Evolutionary conservation across 2,329 filamentous ascomycete species (phyloP).

Genomic region (Chaetomiaceae sp.): DNA sequence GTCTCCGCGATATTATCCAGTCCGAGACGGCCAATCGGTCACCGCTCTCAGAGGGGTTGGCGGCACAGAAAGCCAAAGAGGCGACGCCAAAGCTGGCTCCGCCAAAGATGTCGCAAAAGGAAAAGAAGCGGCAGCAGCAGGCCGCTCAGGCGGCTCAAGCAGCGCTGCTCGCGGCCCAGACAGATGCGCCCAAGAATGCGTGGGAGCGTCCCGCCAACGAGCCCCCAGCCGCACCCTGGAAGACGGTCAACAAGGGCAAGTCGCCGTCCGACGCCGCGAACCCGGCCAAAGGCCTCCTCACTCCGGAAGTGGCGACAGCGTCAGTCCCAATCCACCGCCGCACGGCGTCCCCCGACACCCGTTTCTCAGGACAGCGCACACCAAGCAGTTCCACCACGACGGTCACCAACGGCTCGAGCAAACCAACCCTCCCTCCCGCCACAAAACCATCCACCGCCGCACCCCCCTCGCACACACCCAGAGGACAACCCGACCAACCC

Average conservation of each 20-base stretch:
- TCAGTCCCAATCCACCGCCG: slow-evolving; percentile 38
- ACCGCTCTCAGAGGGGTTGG: slow-evolving; percentile 51
- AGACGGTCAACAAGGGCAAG: slow-evolving; percentile 46
- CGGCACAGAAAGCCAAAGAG: slow-evolving; percentile 45
- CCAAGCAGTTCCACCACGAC: slow-evolving; percentile 12
- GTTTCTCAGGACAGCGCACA: slow-evolving; percentile 55
- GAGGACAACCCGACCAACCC: slow-evolving; percentile 23
- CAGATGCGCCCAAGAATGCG: slow-evolving; percentile 36
- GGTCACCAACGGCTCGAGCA: slow-evolving; percentile 6
- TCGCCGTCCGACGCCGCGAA: slow-evolving; percentile 33
- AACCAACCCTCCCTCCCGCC: not conserved
- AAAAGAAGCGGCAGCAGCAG: slow-evolving; percentile 78
- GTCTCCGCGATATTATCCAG: slow-evolving; percentile 71
- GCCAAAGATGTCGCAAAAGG: slow-evolving; percentile 80
- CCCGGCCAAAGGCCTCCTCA: slow-evolving; percentile 39
- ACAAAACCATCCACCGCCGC: slow-evolving; percentile 9
- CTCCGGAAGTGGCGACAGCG: slow-evolving; percentile 36
- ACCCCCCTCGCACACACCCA: slow-evolving; percentile 18
- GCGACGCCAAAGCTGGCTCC: slow-evolving; percentile 34
- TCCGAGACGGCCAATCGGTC: slow-evolving; percentile 48
- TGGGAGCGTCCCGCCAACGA: slow-evolving; percentile 42
- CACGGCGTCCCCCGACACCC: slow-evolving; percentile 58
- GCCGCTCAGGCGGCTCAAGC: slow-evolving; percentile 36
- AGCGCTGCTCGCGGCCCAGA: slow-evolving; percentile 13
- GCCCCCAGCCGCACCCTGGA: slow-evolving; percentile 60